Evolutionary conservation across 2,329 filamentous ascomycete genomes (phyloP).

Genomic region (Fusarium oligoseptatum): DNA sequence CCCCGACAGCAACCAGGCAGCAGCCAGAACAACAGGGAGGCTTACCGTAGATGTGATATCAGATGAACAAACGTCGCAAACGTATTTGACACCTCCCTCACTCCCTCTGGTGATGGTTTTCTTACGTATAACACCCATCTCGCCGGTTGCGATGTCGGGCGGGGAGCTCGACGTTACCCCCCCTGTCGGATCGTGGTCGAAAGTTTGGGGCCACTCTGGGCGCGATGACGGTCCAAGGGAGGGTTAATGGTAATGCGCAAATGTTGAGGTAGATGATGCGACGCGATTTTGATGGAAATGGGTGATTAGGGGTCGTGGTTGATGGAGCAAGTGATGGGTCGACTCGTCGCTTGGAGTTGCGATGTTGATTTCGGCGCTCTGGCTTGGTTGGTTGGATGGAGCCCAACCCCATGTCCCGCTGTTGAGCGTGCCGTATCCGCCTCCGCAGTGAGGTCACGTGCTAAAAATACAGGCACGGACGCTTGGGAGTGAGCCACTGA

Average conservation of each 20-base stretch:
- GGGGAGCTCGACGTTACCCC: slow-evolving; percentile 46
- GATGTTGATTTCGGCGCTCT: slow-evolving; percentile 44
- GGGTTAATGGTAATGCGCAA: slow-evolving; percentile 34
- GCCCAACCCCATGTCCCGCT: slow-evolving; percentile 24
- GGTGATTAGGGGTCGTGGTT: slow-evolving; percentile 41
- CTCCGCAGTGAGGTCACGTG: slow-evolving; percentile 14
- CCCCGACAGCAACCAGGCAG: slow-evolving; percentile 13
- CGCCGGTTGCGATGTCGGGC: slow-evolving; percentile 43
- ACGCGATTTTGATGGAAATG: slow-evolving; percentile 50
- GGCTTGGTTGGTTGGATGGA: slow-evolving; percentile 37
- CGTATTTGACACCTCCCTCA: slow-evolving; percentile 93
- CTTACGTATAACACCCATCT: slow-evolving; percentile 96
- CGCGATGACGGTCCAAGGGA: slow-evolving; percentile 30
- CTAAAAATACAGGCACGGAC: background rate
- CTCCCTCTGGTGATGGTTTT: slow-evolving; percentile 89
- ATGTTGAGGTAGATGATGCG: slow-evolving; percentile 24
- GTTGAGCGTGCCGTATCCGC: background rate
- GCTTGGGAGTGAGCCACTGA: slow-evolving; percentile 18
- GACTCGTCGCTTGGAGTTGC: slow-evolving; percentile 42
- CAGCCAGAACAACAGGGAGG: slow-evolving; percentile 41
- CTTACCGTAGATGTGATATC: slow-evolving; percentile 97
- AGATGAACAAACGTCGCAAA: slow-evolving; percentile 96
- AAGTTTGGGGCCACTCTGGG: slow-evolving; percentile 27
- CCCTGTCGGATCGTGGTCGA: slow-evolving; percentile 38
- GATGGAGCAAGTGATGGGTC: slow-evolving; percentile 43